phyloP scores from a whole-genome alignment of 768 basidiomycete genomes.

The Calvatia gigantea region DNA sequence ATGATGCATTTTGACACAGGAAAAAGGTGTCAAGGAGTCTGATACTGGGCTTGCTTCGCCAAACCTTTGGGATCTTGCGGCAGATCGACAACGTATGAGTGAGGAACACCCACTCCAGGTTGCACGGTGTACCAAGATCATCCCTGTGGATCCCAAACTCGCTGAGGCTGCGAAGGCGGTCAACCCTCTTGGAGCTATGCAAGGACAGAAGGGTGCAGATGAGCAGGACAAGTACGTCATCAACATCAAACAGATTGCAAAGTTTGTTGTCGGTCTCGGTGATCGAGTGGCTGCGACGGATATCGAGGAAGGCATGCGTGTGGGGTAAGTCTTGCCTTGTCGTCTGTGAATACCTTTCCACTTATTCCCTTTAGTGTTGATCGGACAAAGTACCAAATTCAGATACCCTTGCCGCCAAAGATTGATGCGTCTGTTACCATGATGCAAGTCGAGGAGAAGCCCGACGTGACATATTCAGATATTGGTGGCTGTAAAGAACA shows the following conservation, averaged over 20 bases:
- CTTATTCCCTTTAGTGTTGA: constrained; percentile 62
- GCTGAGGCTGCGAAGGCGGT: constrained; percentile 78
- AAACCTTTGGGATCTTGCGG: constrained; percentile 95
- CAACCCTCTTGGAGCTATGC: constrained; percentile 71
- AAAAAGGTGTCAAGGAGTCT: constrained; percentile 88
- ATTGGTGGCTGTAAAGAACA: constrained; percentile 99
- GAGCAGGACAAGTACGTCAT: constrained; percentile 99
- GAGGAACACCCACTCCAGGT: constrained; percentile 95
- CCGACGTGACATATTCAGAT: constrained; percentile 96
- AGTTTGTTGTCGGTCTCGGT: constrained; percentile 96
- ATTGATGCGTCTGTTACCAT: constrained; percentile 99
- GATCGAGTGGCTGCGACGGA: constrained; percentile 97
- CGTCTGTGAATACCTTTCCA: not conserved
- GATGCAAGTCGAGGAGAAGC: constrained; percentile 99
- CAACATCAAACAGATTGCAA: constrained; percentile 99
- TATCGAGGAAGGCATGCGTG: constrained; percentile 99
- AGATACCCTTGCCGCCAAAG: constrained; percentile 97
- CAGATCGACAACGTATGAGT: constrained; percentile 87
- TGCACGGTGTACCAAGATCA: constrained; percentile 98
- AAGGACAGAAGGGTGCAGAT: constrained; percentile 95
- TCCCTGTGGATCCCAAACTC: constrained; percentile 71
- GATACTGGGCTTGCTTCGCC: constrained; percentile 97
- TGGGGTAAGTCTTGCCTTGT: constrained; percentile 67
- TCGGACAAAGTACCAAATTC: constrained; percentile 96
- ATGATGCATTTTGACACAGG: not conserved